phyloP scores from a whole-genome alignment of 768 basidiomycete species.

The Sporobolomyces phaffii region DNA sequence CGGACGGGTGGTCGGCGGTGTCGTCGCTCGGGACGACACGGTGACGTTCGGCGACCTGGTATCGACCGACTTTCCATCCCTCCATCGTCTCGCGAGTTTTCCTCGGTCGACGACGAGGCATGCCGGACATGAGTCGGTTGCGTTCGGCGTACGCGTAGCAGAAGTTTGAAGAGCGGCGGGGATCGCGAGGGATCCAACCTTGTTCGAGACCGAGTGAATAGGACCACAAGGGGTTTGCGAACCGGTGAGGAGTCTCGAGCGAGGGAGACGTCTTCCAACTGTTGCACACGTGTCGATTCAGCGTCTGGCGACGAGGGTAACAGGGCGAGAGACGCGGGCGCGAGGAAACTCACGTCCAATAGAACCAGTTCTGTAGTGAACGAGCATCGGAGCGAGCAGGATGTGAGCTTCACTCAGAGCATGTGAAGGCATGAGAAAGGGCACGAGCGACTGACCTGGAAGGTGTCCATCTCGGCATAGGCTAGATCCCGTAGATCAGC shows the following conservation, averaged over 20 bases:
- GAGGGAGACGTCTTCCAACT: conserved; percentile 28
- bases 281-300: background rate
- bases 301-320: background rate
- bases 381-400: too few relatives aligned
- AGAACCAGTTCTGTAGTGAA: conserved; percentile 74
- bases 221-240: conserved; percentile 60
- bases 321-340: conserved; percentile 6
- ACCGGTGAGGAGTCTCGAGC: background rate
- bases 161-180: conserved; percentile 62
- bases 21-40: background rate
- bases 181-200: conserved; percentile 90
- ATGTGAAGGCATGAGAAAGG: too few relatives aligned
- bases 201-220: conserved; percentile 82
- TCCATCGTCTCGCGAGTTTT: background rate
- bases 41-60: background rate
- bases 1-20: too few relatives aligned
- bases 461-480: conserved; percentile 81
- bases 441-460: conserved; percentile 68
- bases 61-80: conserved; percentile 3
- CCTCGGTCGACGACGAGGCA: background rate
- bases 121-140: background rate
- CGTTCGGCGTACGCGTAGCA: conserved; percentile 51
- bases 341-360: conserved; percentile 83
- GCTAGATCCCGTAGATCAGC: conserved; percentile 63
- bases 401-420: too few relatives aligned